Conservation (phyloP, 1,139 yeast species). For the Diutina siamensis region DNA sequence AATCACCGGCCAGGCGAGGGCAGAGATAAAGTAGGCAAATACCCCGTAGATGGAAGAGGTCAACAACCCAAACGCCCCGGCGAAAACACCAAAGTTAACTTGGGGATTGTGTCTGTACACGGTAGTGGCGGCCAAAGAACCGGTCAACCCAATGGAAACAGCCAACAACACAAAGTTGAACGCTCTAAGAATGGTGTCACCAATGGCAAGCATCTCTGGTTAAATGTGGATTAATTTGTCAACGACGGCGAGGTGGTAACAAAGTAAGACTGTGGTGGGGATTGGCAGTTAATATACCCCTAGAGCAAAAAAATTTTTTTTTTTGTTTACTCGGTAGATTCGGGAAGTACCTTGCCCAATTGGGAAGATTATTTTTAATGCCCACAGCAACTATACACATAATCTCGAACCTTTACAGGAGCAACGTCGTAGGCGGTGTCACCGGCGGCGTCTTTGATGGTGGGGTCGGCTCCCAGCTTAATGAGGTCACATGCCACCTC, state of each 20-base stretch:
- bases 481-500: slow-evolving; percentile 59
- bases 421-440: slow-evolving; percentile 50
- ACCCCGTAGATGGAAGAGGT: slow-evolving; percentile 75
- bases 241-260: not conserved
- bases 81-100: slow-evolving; percentile 78
- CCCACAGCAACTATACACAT: slow-evolving; percentile 5
- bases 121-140: slow-evolving; percentile 68
- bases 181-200: slow-evolving; percentile 65
- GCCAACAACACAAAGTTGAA: slow-evolving; percentile 66
- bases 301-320: not conserved
- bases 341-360: slow-evolving; percentile 5
- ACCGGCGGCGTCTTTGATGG: slow-evolving; percentile 38
- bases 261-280: not conserved
- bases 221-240: not conserved
- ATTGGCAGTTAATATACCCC: not conserved
- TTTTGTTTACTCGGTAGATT: slow-evolving; percentile 6
- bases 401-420: slow-evolving; percentile 39
- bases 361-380: not conserved
- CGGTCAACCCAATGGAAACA: slow-evolving; percentile 75
- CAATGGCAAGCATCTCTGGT: slow-evolving; percentile 43
- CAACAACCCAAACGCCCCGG: slow-evolving; percentile 75
- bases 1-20: slow-evolving; percentile 80
- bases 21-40: slow-evolving; percentile 63
- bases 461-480: slow-evolving; percentile 56
- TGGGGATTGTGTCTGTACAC: slow-evolving; percentile 51